phyloP scores from a whole-genome alignment of 73 alveolate genomes.

The Paramecium pentaurelia region DNA sequence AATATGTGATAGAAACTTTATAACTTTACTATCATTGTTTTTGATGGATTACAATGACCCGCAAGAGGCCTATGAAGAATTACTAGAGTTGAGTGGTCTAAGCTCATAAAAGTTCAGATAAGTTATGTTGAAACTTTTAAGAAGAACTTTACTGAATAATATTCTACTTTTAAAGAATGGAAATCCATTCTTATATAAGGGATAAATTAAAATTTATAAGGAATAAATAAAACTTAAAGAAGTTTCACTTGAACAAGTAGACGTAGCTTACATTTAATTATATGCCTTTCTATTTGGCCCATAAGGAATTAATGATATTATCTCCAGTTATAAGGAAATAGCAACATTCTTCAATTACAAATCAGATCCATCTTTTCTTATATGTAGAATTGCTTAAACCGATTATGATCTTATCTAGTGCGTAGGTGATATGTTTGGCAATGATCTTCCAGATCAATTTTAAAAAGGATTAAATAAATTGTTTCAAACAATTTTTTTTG shows the following conservation, averaged over 20 bases:
- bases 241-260: not conserved
- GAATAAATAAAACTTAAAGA: not conserved
- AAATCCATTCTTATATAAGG: not conserved
- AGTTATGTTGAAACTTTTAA: not conserved
- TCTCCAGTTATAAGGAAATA: not conserved
- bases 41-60: not conserved
- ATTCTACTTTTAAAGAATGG: not conserved
- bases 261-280: not conserved
- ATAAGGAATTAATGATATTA: not conserved
- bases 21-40: not conserved
- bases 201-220: not conserved
- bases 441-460: not conserved
- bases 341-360: not conserved
- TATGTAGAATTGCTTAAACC: not conserved
- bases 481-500: not conserved
- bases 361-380: not conserved
- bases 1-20: not conserved
- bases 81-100: not conserved
- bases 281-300: not conserved
- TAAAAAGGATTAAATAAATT: not conserved
- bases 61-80: not conserved
- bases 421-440: not conserved
- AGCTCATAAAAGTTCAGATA: not conserved
- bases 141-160: not conserved
- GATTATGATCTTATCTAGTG: not conserved